phyloP scores from a whole-genome alignment of 345 rosid species.

The Gossypium arboreum region DNA sequence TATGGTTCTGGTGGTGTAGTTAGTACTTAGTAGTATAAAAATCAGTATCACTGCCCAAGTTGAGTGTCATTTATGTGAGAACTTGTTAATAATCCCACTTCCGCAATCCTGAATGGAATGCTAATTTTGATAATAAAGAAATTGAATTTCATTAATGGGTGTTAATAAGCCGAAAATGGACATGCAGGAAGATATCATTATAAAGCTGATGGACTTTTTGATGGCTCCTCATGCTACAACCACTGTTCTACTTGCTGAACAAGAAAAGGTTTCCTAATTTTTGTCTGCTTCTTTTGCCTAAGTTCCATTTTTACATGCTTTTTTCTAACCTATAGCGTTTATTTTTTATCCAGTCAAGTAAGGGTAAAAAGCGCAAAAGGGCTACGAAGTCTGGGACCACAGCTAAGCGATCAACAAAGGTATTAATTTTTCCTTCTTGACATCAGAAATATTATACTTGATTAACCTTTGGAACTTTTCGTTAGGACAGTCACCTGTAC shows the following conservation, averaged over 20 bases:
- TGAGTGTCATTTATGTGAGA: neutral
- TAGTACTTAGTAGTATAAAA: neutral
- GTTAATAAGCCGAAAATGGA: slow-evolving; percentile 18
- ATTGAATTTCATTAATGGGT: neutral
- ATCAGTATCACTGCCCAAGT: neutral
- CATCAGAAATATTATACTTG: slow-evolving; percentile 2
- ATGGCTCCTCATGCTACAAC: slow-evolving; percentile 76
- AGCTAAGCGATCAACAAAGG: slow-evolving; percentile 62
- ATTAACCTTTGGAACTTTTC: neutral
- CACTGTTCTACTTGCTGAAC: slow-evolving; percentile 53
- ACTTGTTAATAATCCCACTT: neutral
- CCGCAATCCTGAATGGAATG: neutral
- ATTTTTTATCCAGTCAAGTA: slow-evolving; percentile 44
- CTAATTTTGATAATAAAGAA: slow-evolving; percentile 10
- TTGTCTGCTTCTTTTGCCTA: neutral
- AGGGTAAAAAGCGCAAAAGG: slow-evolving; percentile 76
- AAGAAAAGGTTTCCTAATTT: slow-evolving; percentile 50
- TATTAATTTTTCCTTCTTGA: slow-evolving; percentile 22
- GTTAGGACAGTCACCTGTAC: neutral
- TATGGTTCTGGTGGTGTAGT: neutral
- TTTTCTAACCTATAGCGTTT: slow-evolving; percentile 6
- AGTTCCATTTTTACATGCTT: neutral
- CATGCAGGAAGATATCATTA: slow-evolving; percentile 76
- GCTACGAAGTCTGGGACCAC: slow-evolving; percentile 45
- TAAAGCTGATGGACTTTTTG: slow-evolving; percentile 71